Conservation (phyloP, 208 protist genomes). For the Angomonas ambiguus region DNA sequence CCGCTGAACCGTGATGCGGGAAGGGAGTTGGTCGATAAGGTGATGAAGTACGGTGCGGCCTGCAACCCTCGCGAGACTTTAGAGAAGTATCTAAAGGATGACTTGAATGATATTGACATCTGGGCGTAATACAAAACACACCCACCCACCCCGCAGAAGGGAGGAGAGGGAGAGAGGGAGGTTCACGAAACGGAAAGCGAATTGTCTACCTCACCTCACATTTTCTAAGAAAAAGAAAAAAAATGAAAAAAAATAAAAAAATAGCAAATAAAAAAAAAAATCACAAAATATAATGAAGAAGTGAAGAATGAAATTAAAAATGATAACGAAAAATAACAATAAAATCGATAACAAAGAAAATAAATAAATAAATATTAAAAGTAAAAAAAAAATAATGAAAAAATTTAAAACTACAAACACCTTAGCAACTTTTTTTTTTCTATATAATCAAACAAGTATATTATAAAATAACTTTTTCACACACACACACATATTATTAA, state of each 20-base stretch:
- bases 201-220: not conserved
- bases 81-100: conserved; percentile 75
- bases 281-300: too few relatives aligned
- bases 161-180: too few relatives aligned
- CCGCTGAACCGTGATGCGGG: conserved; percentile 85
- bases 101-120: conserved; percentile 81
- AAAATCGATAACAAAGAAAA: too few relatives aligned
- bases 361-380: not conserved
- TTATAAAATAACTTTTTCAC: not conserved
- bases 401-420: not conserved
- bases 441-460: conserved; percentile 7
- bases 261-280: conserved; percentile 2
- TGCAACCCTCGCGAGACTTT: conserved; percentile 79
- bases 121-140: conserved; percentile 67
- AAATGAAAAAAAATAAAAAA: not conserved
- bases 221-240: conserved; percentile 3
- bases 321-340: not conserved
- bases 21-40: conserved; percentile 71
- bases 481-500: not conserved
- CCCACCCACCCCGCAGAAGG: too few relatives aligned
- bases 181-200: conserved; percentile 6
- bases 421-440: not conserved
- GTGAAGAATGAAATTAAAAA: conserved; percentile 4
- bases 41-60: conserved; percentile 84
- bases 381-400: conserved; percentile 1